Conservation (phyloP, 2,329 filamentous ascomycete species). For the Ascochyta viciae-villosae region DNA sequence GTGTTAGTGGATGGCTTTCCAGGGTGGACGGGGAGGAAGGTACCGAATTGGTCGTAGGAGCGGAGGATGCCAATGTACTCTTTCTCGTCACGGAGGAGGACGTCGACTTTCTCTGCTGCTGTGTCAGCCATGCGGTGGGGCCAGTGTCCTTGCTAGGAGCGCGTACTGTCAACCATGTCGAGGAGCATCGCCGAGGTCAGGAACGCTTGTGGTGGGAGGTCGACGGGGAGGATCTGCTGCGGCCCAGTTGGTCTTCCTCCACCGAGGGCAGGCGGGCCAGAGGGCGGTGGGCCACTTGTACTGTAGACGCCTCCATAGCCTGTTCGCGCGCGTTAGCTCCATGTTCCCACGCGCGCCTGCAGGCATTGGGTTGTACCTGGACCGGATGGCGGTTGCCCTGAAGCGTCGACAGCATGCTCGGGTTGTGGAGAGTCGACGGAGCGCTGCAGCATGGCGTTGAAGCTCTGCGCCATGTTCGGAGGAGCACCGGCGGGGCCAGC, state of each 20-base stretch:
- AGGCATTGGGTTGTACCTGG: slow-evolving; percentile 31
- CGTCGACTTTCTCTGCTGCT: slow-evolving; percentile 84
- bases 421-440: slow-evolving; percentile 42
- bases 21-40: slow-evolving; percentile 1
- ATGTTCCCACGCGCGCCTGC: not conserved
- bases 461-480: slow-evolving; percentile 41
- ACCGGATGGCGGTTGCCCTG: slow-evolving; percentile 32
- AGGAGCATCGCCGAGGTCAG: slow-evolving; percentile 94
- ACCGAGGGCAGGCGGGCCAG: slow-evolving; percentile 38
- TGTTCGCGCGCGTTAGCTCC: slow-evolving; percentile 29
- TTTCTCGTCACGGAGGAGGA: slow-evolving; percentile 88
- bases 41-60: slow-evolving; percentile 99
- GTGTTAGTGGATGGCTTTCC: slow-evolving; percentile 16
- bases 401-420: slow-evolving; percentile 32
- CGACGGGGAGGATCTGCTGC: slow-evolving; percentile 40
- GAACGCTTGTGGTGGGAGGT: slow-evolving; percentile 92
- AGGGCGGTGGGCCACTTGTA: slow-evolving; percentile 61
- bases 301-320: slow-evolving; percentile 47
- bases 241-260: slow-evolving; percentile 32
- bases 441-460: slow-evolving; percentile 48
- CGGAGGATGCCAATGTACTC: slow-evolving; percentile 92
- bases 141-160: slow-evolving; percentile 12
- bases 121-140: slow-evolving; percentile 22
- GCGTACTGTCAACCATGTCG: slow-evolving; percentile 90
- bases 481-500: slow-evolving; percentile 41